Evolutionary conservation across 805 yeast genomes (phyloP).

Genomic region (Ogataea pini): DNA sequence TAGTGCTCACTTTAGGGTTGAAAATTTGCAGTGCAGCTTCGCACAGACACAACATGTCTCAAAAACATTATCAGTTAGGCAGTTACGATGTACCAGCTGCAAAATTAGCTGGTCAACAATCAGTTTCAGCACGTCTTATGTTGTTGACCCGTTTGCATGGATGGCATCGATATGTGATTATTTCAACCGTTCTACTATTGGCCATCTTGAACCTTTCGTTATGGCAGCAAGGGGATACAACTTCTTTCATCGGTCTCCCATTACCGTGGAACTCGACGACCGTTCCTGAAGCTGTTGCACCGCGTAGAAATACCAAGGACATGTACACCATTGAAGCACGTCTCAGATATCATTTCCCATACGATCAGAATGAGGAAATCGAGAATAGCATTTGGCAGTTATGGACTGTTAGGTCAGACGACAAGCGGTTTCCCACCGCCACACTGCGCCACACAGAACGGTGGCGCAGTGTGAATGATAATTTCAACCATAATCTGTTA

Average conservation of each 20-base stretch:
- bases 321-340: conserved; percentile 31
- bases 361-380: conserved; percentile 21
- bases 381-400: conserved; percentile 36
- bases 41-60: not conserved
- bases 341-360: conserved; percentile 28
- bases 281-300: conserved; percentile 13
- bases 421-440: conserved; percentile 19
- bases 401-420: conserved; percentile 28
- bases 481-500: conserved; percentile 25
- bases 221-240: not conserved
- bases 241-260: not conserved
- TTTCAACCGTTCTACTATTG: conserved; percentile 11
- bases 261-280: not conserved
- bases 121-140: not conserved
- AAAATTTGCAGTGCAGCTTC: too few relatives aligned
- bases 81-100: not conserved
- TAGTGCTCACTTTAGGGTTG: too few relatives aligned
- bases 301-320: conserved; percentile 22
- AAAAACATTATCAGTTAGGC: not conserved
- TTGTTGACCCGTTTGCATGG: not conserved
- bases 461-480: conserved; percentile 25
- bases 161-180: conserved; percentile 11
- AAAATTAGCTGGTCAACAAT: not conserved
- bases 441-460: conserved; percentile 23
- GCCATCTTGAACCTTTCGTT: conserved; percentile 3